Base-by-base conservation (phyloP, 805 yeast species). In the Helenozyma rhizophorensis region DNA sequence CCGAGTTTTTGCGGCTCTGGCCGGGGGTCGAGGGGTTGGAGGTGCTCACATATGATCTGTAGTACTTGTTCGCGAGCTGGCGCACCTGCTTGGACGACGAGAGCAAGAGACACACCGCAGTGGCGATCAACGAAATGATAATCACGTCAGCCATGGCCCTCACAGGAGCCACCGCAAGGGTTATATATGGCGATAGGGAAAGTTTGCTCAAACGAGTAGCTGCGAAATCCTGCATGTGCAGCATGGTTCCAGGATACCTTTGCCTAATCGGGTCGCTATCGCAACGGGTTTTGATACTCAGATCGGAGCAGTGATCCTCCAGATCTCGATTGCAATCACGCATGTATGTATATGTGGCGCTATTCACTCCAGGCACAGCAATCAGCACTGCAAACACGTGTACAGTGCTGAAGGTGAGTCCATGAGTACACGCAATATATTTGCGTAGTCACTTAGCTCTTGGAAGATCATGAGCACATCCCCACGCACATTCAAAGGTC, bases 111-210 rank as follows among this genome's bases (percentile, higher is more conserved):
- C 23, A 13, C 14, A 39, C 32, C n/a, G 30, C 34, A 2, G 37
- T 27, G 8, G 37, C 47, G n/a, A 33, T 36, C 10, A 42, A 22
- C 14, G 44, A 33, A 5, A 39, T n/a, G 13, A 36, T 17, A 12
- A 30, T 21, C 9, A 21, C 12, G 21, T 38, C 38, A 6, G 39
- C 19, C 30, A 34, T 24, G 12, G 15, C 19, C 19, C 7, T 17
- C 8, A 6, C 19, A 5, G 19, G 5, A 17, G 13, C 13, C 9
- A 23, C 8, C 15, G 16, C 27, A 14, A 12, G 27, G 13, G 15
- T 25, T 16, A 25, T 4, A n/a, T 25, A 23, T 23, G 8, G 19
- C 5, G 19, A 17, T 17, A 17, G 19, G 19, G 19, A 6, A 6
- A 6, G 7, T 17, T 17, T 17, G 19, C 19, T 17, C 19, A 17